Evolutionary conservation across 2,329 filamentous ascomycete species (phyloP).

Genomic region (Monosporascus sp.): DNA sequence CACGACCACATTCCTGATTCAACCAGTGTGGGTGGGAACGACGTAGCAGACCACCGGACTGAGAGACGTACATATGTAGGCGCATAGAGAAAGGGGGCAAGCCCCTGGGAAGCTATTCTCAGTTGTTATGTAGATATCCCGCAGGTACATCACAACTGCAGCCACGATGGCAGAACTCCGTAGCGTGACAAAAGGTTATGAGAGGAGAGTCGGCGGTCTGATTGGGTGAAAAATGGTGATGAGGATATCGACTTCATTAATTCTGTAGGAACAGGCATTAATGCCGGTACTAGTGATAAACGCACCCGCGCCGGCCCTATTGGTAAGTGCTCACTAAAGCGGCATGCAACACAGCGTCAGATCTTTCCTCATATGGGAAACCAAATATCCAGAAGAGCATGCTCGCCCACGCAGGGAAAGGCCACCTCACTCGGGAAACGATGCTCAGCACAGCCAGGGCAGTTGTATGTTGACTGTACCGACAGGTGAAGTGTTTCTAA

Average conservation of each 20-base stretch:
- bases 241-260: background rate
- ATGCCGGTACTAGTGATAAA: background rate
- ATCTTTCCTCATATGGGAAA: background rate
- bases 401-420: background rate
- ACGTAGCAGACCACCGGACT: conserved; percentile 17
- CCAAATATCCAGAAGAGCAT: background rate
- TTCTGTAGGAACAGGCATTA: background rate
- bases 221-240: background rate
- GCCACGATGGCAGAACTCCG: background rate
- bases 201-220: background rate
- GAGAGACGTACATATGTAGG: background rate
- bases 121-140: background rate
- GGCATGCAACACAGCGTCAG: background rate
- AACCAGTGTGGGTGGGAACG: conserved; percentile 23
- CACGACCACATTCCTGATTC: conserved; percentile 28
- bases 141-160: background rate
- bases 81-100: too few relatives aligned
- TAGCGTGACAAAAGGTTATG: background rate
- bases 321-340: background rate
- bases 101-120: too few relatives aligned
- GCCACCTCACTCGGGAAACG: too few relatives aligned
- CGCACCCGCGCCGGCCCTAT: background rate
- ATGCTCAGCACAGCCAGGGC: too few relatives aligned
- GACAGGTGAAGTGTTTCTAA: background rate
- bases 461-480: background rate